Evolutionary conservation across 164 flowering plant species (phyloP), one percentile per base, ranked within the genome.

Genomic region (Chloranthus sessilifolius): DNA sequence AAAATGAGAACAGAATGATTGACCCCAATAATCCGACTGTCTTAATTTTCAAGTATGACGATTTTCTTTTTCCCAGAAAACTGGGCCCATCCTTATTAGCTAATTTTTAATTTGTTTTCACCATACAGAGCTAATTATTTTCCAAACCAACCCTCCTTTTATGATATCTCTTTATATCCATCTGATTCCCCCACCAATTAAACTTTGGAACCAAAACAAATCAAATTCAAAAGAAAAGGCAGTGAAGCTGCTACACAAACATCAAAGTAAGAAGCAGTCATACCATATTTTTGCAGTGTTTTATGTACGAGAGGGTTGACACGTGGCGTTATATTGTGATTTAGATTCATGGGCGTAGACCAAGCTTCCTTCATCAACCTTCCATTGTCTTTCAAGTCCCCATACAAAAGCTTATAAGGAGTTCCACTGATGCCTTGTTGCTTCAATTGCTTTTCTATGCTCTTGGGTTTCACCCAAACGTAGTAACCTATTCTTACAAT

Each of bases 381-480:
- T 37, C 52, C 53, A 12, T 11, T 43, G 34, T 63, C 75, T 37
- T 67, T 67, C 67, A 60, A 59, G 70, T 76, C 73, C 3, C 81
- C 81, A 21, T 38, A 8, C 41, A 71, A 27, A 3, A 59, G 52
- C 47, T 55, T 79, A 68, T 74, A 76, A 16, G 70, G 34, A 14
- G 47, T 64, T 21, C 79, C 81, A 39, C 47, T 43, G 25, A 79
- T 61, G 11, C 79, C 84, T 49, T 75, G 80, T 42, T 60, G 59
- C 50, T 40, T 71, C 28, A 79, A 52, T 0, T 33, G 30, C 61
- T 53, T 68, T 59, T 70, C 69, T 29, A 68, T 47, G 44, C 43
- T 25, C 56, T 55, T 74, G 26, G 85, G 82, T 51, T 43, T 76
- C 78, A 74, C 70, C 85, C 82, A 74, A 31, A 80, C 41, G 26